Conservation (phyloP, 2,329 filamentous ascomycete genomes). For the Aureobasidium leucospermi region DNA sequence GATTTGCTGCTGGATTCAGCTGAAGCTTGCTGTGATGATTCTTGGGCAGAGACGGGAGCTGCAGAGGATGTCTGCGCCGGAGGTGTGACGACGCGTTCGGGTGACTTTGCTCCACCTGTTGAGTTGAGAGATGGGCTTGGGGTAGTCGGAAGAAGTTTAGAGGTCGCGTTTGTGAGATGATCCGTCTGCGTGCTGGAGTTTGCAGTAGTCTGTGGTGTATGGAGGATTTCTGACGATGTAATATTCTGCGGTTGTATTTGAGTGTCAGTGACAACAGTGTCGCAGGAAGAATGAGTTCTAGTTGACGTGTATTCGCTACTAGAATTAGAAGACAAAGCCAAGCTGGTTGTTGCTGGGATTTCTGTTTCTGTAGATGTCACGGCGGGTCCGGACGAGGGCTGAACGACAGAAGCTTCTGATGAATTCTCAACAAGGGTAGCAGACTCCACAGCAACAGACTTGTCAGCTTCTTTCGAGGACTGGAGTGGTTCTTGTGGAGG, state of each 20-base stretch:
- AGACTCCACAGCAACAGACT: slow-evolving; percentile 8
- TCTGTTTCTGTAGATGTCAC: neutral
- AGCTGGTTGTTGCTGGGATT: neutral
- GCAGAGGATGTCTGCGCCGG: neutral
- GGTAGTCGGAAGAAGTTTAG: neutral
- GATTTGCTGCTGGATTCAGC: neutral
- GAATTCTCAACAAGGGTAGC: neutral
- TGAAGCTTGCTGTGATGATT: neutral
- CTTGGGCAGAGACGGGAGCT: neutral
- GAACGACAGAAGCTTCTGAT: neutral
- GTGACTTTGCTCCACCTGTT: neutral
- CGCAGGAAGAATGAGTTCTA: neutral
- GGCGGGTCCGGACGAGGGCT: neutral
- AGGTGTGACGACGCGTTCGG: neutral
- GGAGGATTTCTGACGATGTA: slow-evolving; percentile 32
- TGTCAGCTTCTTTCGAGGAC: slow-evolving; percentile 14
- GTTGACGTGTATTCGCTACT: neutral
- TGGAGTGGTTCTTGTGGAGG: neutral
- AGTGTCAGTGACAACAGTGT: neutral
- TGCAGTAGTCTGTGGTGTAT: slow-evolving; percentile 30
- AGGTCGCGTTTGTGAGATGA: neutral
- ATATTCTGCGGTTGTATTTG: slow-evolving; percentile 10
- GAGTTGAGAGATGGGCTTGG: neutral
- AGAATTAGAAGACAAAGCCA: neutral
- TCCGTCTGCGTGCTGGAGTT: neutral